Base-by-base conservation (phyloP, 768 basidiomycete species). In the Termitomyces bulborhizus region DNA sequence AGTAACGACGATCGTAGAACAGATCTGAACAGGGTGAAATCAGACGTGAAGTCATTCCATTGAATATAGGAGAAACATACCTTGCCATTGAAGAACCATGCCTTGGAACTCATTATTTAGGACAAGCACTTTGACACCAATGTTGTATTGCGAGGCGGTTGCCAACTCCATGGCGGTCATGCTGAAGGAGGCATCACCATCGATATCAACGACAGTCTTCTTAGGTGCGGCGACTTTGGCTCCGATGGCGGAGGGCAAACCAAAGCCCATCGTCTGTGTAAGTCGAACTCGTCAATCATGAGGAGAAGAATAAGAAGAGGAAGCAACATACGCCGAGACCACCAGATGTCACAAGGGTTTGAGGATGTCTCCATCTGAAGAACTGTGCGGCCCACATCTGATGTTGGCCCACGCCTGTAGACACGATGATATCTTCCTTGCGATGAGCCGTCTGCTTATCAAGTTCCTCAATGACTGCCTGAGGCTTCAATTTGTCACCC, bases 161-260 rank as follows among this genome's bases (percentile, higher is more conserved):
- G 87, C 86, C 50, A 99, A 84, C 72, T 99, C 97, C 97, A 98
- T 99, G 0, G 94, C 96, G 1, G 97, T 98, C 97, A 98, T 99
- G 66, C 90, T 93, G 74, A 98, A 95, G 21, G 93, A 96, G 0
- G 97, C 97, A 68, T 99, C 97, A 11, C 97, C 97, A 63, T 99
- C 97, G 59, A 98, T 86, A 69, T 99, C 95, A 46, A 99, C 76
- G 55, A 99, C 96, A 53, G 82, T 88, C 74, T 98, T 98, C 27
- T 93, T 71, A 0, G 96, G 96, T 1, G 88, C 88, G 26, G 93
- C 97, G 36, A 99, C 94, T 71, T 99, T 99, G 60, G 96, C 96
- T 46, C 97, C 97, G 55, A 98, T 91, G 46, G 94, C 90, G 0
- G 93, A 77, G 1, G 96, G 97, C 0, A 99, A 79, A 65, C 97